Evolutionary conservation across 2,329 filamentous ascomycete genomes (phyloP).

Genomic region (Cercospora brassicicola): DNA sequence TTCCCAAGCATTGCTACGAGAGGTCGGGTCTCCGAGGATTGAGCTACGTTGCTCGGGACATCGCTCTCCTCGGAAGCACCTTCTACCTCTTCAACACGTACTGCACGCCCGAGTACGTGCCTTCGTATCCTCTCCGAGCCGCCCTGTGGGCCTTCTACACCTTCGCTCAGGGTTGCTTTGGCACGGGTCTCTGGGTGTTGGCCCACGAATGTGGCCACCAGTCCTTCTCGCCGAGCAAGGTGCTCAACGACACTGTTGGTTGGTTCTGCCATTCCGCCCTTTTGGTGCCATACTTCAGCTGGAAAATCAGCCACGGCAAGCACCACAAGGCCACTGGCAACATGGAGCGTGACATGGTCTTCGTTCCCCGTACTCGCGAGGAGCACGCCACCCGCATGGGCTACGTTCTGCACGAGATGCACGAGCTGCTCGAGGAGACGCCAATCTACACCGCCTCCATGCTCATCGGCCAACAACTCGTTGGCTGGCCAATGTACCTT

Average conservation of each 20-base stretch:
- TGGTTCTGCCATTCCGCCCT: constrained; percentile 87
- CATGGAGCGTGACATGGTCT: constrained; percentile 98
- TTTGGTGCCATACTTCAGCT: constrained; percentile 96
- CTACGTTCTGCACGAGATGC: constrained; percentile 73
- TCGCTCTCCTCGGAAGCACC: constrained; percentile 68
- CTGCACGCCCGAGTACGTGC: constrained; percentile 79
- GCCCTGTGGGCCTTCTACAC: constrained; percentile 69
- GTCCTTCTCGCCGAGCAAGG: constrained; percentile 89
- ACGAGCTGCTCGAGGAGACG: constrained; percentile 91
- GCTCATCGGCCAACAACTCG: constrained; percentile 80
- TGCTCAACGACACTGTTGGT: constrained; percentile 86
- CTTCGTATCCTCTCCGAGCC: constrained; percentile 65
- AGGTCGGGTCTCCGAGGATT: constrained; percentile 75
- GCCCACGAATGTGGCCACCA: constrained; percentile 98
- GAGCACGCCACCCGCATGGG: constrained; percentile 75
- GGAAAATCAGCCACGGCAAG: constrained; percentile 99
- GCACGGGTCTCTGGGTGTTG: constrained; percentile 91
- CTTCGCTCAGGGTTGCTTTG: constrained; percentile 86
- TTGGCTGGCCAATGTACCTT: constrained; percentile 92
- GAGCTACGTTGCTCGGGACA: constrained; percentile 80
- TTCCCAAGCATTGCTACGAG: constrained; percentile 95
- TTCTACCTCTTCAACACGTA: constrained; percentile 89
- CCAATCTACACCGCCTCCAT: constrained; percentile 75
- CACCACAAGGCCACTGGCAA: constrained; percentile 99
- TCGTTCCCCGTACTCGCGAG: constrained; percentile 88